Conservation (phyloP, 108 stramenopile genomes). For the Skeletonema costatum region DNA sequence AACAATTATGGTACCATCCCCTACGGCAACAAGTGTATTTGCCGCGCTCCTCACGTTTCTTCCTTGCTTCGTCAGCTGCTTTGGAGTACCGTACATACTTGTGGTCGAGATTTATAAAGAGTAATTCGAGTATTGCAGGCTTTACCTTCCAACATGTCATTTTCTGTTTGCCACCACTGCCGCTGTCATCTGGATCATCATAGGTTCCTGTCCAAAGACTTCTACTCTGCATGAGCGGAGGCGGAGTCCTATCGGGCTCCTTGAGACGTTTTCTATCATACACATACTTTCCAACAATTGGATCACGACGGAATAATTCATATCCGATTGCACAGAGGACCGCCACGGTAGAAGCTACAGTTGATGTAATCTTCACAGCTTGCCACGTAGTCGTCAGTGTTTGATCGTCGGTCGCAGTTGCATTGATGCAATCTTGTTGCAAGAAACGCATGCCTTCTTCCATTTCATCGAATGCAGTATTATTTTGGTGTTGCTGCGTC, state of each 20-base stretch:
- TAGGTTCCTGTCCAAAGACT: constrained; percentile 42
- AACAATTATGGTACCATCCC: constrained; percentile 33
- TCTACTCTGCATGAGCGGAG: constrained; percentile 47
- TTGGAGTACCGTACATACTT: constrained; percentile 25
- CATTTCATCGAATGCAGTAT: background rate
- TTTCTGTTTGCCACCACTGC: background rate
- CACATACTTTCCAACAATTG: constrained; percentile 40
- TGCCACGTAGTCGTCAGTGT: constrained; percentile 15
- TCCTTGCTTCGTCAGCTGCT: constrained; percentile 29
- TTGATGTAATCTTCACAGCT: constrained; percentile 11
- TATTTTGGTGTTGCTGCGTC: background rate
- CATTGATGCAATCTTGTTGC: background rate
- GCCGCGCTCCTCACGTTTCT: constrained; percentile 13
- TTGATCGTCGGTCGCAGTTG: background rate
- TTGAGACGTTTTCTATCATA: constrained; percentile 47
- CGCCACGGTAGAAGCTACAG: constrained; percentile 16
- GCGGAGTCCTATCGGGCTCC: constrained; percentile 41
- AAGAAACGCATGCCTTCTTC: background rate
- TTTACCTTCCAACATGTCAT: background rate
- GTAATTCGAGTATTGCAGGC: constrained; percentile 25
- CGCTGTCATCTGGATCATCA: constrained; percentile 5
- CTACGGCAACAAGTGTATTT: constrained; percentile 7
- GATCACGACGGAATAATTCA: constrained; percentile 39
- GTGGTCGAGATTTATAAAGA: constrained; percentile 22
- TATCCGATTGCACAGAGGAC: constrained; percentile 5